Evolutionary conservation across 179 eudicot genomes (phyloP).

Genomic region (Gypsophila paniculata): DNA sequence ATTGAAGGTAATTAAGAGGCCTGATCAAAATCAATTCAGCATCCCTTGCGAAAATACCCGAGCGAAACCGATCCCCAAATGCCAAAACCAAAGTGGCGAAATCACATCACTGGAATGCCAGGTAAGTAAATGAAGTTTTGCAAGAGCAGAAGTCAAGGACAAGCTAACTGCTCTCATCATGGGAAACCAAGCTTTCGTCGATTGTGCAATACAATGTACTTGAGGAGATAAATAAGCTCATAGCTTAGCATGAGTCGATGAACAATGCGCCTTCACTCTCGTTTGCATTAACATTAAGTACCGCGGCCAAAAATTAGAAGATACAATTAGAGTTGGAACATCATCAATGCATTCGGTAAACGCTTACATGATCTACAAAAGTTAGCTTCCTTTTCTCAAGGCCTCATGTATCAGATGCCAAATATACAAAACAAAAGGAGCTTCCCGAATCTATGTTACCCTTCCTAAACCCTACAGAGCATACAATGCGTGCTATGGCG

Average conservation of each 20-base stretch:
- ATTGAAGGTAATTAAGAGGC: background rate
- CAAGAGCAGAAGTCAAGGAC: background rate
- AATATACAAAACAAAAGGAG: constrained; percentile 31
- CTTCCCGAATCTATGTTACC: background rate
- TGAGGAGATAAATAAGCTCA: too few species aligned
- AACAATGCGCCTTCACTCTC: too few species aligned
- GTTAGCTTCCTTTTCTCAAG: constrained; percentile 26
- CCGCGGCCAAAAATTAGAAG: background rate
- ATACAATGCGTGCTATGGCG: background rate
- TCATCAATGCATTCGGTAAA: background rate
- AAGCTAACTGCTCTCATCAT: background rate
- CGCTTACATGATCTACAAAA: constrained; percentile 13
- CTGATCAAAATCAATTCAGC: background rate
- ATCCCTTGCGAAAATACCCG: background rate
- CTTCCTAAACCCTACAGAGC: background rate
- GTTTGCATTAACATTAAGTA: background rate
- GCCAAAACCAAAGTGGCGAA: too few species aligned
- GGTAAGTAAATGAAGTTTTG: background rate
- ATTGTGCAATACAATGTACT: too few species aligned
- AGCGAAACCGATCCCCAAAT: too few species aligned
- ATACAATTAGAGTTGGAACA: background rate
- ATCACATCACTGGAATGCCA: too few species aligned
- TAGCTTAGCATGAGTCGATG: too few species aligned
- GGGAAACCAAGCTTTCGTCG: too few species aligned
- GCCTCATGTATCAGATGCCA: constrained; percentile 19